Evolutionary conservation across 164 flowering plant genomes (phyloP).

Genomic region (Cinnamomum chago): DNA sequence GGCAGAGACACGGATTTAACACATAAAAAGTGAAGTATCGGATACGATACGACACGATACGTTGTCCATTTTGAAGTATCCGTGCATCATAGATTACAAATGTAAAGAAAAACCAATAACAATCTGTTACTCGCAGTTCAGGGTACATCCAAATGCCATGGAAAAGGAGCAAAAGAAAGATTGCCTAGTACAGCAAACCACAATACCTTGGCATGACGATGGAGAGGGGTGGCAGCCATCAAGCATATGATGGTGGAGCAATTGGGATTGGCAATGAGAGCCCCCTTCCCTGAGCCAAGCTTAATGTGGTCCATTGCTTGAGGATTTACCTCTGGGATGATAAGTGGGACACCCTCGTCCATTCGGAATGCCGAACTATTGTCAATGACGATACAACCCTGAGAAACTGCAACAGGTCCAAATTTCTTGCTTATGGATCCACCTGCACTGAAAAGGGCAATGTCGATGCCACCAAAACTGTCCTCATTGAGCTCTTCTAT

Average conservation of each 20-base stretch:
- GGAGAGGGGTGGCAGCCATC: constrained; percentile 97
- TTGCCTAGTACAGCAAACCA: background rate
- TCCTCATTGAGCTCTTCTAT: constrained; percentile 74
- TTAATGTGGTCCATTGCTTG: constrained; percentile 77
- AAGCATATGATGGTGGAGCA: constrained; percentile 98
- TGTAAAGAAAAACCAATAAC: too few relatives aligned
- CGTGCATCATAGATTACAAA: too few relatives aligned
- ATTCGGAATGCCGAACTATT: constrained; percentile 96
- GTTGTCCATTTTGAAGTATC: too few relatives aligned
- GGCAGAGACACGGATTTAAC: too few relatives aligned
- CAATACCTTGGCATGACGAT: constrained; percentile 79
- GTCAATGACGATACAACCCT: constrained; percentile 82
- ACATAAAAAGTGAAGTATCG: too few relatives aligned
- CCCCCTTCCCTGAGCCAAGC: constrained; percentile 68
- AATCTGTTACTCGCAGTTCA: too few relatives aligned
- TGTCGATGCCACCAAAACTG: constrained; percentile 82
- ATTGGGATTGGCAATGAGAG: constrained; percentile 91
- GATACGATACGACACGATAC: too few relatives aligned
- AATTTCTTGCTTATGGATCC: constrained; percentile 87
- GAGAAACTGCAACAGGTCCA: constrained; percentile 73
- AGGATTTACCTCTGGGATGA: constrained; percentile 94
- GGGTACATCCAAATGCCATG: too few relatives aligned
- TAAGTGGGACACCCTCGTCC: constrained; percentile 79
- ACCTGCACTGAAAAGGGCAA: constrained; percentile 94
- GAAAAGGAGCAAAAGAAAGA: too few relatives aligned